Percentiles rank a stretch among this genome's conserved stretches.
Conservation (phyloP, 257 asterid species). For the Striga asiatica region DNA sequence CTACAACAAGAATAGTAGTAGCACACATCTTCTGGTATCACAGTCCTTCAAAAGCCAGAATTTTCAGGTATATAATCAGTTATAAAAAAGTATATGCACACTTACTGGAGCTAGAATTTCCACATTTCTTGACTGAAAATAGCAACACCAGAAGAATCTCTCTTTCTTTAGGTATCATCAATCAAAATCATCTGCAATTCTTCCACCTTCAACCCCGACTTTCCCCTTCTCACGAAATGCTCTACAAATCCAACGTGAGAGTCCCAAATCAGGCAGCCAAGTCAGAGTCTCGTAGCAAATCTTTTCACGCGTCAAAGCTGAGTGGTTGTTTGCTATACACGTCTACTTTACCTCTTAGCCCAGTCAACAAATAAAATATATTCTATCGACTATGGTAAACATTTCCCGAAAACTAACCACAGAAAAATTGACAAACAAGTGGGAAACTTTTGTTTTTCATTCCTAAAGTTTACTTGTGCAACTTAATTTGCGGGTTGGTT, state of each 20-base stretch:
- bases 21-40: background rate
- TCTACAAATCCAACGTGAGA: background rate
- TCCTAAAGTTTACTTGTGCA: slow-evolving; percentile 32
- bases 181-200: slow-evolving; percentile 6
- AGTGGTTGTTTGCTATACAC: slow-evolving; percentile 22
- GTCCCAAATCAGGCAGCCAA: background rate
- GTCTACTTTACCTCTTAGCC: slow-evolving; percentile 27
- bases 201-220: background rate
- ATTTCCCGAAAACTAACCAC: slow-evolving; percentile 22
- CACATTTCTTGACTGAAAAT: background rate
- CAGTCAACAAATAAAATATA: slow-evolving; percentile 29
- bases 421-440: slow-evolving; percentile 29
- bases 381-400: slow-evolving; percentile 24
- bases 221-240: background rate
- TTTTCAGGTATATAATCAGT: background rate
- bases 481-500: slow-evolving; percentile 48
- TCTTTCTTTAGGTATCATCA: background rate
- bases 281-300: background rate
- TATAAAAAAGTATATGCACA: background rate
- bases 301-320: slow-evolving; percentile 22
- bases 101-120: background rate
- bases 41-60: background rate
- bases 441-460: slow-evolving; percentile 6
- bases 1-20: background rate
- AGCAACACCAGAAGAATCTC: background rate